Percentiles rank a stretch among this genome's conserved stretches.
Evolutionary conservation across 2,329 filamentous ascomycete genomes (phyloP).

Genomic region (Paecilomyces fulvus): DNA sequence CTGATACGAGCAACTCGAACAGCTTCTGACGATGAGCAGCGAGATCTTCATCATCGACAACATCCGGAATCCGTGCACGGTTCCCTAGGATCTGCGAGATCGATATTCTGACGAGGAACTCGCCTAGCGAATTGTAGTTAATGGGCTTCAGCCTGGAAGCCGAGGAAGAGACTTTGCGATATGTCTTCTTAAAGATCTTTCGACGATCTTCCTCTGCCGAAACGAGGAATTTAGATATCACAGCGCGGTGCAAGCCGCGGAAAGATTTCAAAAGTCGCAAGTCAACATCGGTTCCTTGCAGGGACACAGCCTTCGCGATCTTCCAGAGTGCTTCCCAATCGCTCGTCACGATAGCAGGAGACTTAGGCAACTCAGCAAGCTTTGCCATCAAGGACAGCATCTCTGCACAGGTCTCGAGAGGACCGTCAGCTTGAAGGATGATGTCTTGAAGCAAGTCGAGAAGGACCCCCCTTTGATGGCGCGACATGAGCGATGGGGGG

Average conservation of each 20-base stretch:
- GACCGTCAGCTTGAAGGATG: slow-evolving; percentile 19
- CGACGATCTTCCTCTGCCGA: slow-evolving; percentile 26
- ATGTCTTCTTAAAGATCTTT: slow-evolving; percentile 27
- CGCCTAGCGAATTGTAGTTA: slow-evolving; percentile 27
- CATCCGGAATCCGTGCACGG: slow-evolving; percentile 19
- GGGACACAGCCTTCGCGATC: slow-evolving; percentile 23
- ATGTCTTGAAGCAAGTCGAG: slow-evolving; percentile 27
- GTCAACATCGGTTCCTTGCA: slow-evolving; percentile 23
- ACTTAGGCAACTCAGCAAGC: slow-evolving; percentile 31
- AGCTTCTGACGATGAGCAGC: slow-evolving; percentile 23
- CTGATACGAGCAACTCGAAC: slow-evolving; percentile 24
- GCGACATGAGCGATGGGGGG: slow-evolving; percentile 27
- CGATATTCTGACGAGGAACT: slow-evolving; percentile 26
- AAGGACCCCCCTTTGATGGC: slow-evolving; percentile 25
- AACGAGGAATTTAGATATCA: slow-evolving; percentile 27
- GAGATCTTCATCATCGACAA: slow-evolving; percentile 22
- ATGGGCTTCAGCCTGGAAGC: slow-evolving; percentile 22
- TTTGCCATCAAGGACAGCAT: slow-evolving; percentile 32
- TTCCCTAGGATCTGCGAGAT: slow-evolving; percentile 27
- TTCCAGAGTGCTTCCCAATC: slow-evolving; percentile 30
- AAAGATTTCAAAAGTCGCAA: slow-evolving; percentile 30
- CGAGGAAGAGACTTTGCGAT: slow-evolving; percentile 20
- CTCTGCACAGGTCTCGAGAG: slow-evolving; percentile 20
- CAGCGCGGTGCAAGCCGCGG: slow-evolving; percentile 25
- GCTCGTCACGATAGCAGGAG: slow-evolving; percentile 25